These are phyloP conservation scores for Scedosporium boydii DNA, from an alignment of 2,329 filamentous ascomycete genomes.

Conservation along the genomic window DNA sequence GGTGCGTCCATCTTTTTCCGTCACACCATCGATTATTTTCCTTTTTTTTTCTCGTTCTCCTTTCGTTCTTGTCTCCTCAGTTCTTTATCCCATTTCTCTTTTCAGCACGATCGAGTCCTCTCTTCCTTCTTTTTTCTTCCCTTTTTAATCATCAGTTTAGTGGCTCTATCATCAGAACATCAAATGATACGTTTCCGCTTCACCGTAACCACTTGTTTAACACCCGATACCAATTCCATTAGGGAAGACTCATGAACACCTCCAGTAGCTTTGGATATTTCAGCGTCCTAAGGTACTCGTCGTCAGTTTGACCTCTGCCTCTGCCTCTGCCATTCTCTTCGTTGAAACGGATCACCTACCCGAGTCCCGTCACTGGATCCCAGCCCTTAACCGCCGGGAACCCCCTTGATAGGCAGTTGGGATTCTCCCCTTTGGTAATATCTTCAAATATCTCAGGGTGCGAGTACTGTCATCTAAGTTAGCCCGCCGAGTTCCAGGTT, in stretches of 20 bases:
- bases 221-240: background rate
- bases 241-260: slow-evolving; percentile 5
- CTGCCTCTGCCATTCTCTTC: background rate
- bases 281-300: background rate
- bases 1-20: background rate
- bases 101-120: no score
- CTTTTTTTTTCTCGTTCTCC: background rate
- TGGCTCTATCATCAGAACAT: no score
- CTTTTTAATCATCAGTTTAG: no score
- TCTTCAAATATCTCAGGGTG: slow-evolving; percentile 6
- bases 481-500: background rate
- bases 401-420: background rate
- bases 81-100: no score
- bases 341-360: background rate
- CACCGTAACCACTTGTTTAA: no score
- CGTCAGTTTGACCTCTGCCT: background rate
- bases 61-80: background rate
- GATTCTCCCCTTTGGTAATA: slow-evolving; percentile 2
- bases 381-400: slow-evolving; percentile 5
- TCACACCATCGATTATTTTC: background rate
- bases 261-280: slow-evolving; percentile 3
- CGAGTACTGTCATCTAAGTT: background rate
- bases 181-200: no score
- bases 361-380: slow-evolving; percentile 5
- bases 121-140: no score